Base-by-base conservation (phyloP, 225 moss, liverwort and hornwort genomes). In the Pleurozium schreberi region DNA sequence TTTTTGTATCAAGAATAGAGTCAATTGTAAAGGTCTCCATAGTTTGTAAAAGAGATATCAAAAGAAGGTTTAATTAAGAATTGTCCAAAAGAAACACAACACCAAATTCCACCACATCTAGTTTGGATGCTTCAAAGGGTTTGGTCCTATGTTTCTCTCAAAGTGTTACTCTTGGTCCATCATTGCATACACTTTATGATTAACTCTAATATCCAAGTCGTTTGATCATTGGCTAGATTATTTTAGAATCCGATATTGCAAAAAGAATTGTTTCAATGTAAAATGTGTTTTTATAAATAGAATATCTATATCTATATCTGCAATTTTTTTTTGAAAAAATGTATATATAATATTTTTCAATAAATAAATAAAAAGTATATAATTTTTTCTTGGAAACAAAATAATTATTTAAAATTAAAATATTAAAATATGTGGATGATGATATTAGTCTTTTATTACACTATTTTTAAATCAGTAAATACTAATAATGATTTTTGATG, bases 101-200 rank as follows among this genome's bases (percentile, higher is more conserved):
- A 30, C 10, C 6, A 73, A 45, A 73, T 1, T 47, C 6, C 11
- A 47, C 18, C 0, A 73, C 0, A 18, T 4, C 5, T 53, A 14
- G 3, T 69, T 40, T n/a, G 6, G 7, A 23, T 23, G 23, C 12
- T 22, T 23, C 36, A 22, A 68, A 10, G 4, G 13, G 4, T n/a
- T 69, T 69, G 13, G 18, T 38, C 20, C 0, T 11, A 6, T 40
- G 4, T 21, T 40, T 36, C 40, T 68, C 1, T 25, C 12, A 25
- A 25, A 14, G 16, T 68, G 3, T 0, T 4, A 3, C 13, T 69
- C 12, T 2, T 23, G 2, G 3, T 23, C n/a, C 22, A 3, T 69
- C 20, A 40, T 40, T 40, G 40, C 11, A 8, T 8, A 40, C 7
- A 23, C 13, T 40, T 40, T 40, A 42, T 3, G 10, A 14, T 25